A percentile compares a stretch with the other conserved stretches of the same genome.
Evolutionary conservation across 2,329 filamentous ascomycete genomes (phyloP).

Genomic region (Cadophora sp.): DNA sequence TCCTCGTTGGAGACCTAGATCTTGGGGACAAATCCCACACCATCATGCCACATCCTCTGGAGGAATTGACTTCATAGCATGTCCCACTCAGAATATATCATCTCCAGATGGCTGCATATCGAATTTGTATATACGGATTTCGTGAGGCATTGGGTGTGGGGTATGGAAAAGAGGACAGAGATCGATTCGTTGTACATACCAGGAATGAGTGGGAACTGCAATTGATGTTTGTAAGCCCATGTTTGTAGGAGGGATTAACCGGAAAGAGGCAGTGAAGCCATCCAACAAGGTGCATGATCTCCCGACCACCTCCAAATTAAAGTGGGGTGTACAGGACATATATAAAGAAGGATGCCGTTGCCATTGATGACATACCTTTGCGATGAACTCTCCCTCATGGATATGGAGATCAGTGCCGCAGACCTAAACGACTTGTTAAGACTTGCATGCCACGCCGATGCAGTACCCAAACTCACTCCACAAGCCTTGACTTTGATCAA

Average conservation of each 20-base stretch:
- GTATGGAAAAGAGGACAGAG: background rate
- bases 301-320: slow-evolving; percentile 11
- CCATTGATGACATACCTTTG: slow-evolving; percentile 49
- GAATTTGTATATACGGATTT: too few species aligned
- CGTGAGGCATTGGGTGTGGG: background rate
- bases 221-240: slow-evolving; percentile 45
- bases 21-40: background rate
- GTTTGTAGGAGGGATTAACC: slow-evolving; percentile 13
- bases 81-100: too few species aligned
- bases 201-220: slow-evolving; percentile 68
- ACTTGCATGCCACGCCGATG: background rate
- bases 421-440: background rate
- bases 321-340: slow-evolving; percentile 27
- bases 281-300: slow-evolving; percentile 37
- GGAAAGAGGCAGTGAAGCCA: slow-evolving; percentile 21
- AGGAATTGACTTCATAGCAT: background rate
- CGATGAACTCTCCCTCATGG: slow-evolving; percentile 72
- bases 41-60: background rate
- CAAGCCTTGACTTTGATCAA: slow-evolving; percentile 71
- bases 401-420: slow-evolving; percentile 57
- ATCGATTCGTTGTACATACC: slow-evolving; percentile 43
- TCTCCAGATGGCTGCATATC: background rate
- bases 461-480: slow-evolving; percentile 59
- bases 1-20: background rate
- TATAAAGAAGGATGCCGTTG: slow-evolving; percentile 26